Base-by-base conservation (phyloP, 495 filamentous ascomycete species). In the Penicillium tannophilum region DNA sequence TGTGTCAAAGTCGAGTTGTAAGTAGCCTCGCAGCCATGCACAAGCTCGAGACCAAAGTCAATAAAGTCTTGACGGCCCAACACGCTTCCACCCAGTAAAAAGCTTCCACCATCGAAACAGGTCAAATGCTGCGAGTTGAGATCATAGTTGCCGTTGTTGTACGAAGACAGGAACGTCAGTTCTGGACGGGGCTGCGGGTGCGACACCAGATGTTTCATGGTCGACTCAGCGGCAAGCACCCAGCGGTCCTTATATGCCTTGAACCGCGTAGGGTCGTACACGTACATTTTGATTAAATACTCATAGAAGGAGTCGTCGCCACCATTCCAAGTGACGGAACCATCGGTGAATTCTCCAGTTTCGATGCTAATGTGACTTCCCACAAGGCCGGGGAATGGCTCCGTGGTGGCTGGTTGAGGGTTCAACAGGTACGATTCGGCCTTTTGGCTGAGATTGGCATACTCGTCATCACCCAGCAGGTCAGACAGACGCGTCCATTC, bases 241-340 rank as follows among this genome's bases (percentile, higher is more conserved):
- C 92, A 97, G 56, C 87, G 83, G 61, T 91, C 86, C 56, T 77
- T 81, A 74, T 92, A 91, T 1, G 66, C 33, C 10, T 54, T 73
- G 61, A 88, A 95, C 9, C 85, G 82, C 35, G 71, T 54, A 11
- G 87, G 80, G 67, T 92, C 88, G 67, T 96, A 96, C 60, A 95
- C 73, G 63, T 87, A 95, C 90, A 94, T 93, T 79, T 97, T 97
- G 70, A 97, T 88, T 24, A 96, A 82, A 62, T 97, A 97, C 75
- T 97, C 92, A 72, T 96, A 96, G 76, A 87, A 94, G 24, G 85
- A 89, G 72, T 97, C 92, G 45, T 82, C 83, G 10, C 90, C 88
- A 48, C 89, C 91, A 59, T 85, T 83, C 92, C 92, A 97, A 23
- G 89, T 87, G 44, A 93, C 91, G 10, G 56, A 58, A 17, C 81